Evolutionary conservation across 2,329 filamentous ascomycete species (phyloP).

Genomic region (Zasmidium cellare): DNA sequence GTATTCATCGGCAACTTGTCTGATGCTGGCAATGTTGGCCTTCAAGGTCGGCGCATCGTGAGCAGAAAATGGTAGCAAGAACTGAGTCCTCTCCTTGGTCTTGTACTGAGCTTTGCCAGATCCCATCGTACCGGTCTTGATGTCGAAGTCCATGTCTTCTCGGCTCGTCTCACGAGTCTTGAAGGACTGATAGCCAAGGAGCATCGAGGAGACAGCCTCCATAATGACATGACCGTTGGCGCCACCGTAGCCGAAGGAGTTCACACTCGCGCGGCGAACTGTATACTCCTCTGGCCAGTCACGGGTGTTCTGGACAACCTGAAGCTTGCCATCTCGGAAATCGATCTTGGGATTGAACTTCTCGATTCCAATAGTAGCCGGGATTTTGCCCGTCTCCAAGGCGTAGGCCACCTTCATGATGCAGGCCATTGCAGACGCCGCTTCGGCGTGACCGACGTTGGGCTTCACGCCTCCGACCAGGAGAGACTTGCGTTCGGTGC

Average conservation of each 20-base stretch:
- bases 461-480: slow-evolving; percentile 13
- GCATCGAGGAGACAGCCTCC: not conserved
- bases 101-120: not conserved
- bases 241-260: slow-evolving; percentile 30
- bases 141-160: not conserved
- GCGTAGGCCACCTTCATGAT: slow-evolving; percentile 18
- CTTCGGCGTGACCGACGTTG: slow-evolving; percentile 16
- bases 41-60: not conserved
- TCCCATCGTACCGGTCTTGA: not conserved
- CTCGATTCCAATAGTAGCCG: slow-evolving; percentile 26
- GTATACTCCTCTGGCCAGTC: slow-evolving; percentile 14
- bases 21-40: not conserved
- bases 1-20: not conserved
- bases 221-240: slow-evolving; percentile 17
- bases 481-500: not conserved
- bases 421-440: slow-evolving; percentile 7
- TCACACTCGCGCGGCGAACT: slow-evolving; percentile 10
- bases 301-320: slow-evolving; percentile 31
- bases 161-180: not conserved
- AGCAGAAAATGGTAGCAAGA: not conserved
- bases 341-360: slow-evolving; percentile 29
- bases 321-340: slow-evolving; percentile 19
- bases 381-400: slow-evolving; percentile 19
- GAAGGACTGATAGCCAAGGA: not conserved
- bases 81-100: not conserved